Conservation (phyloP, 371 early-diverging fungal genomes). For the Rhizopus arrhizus region DNA sequence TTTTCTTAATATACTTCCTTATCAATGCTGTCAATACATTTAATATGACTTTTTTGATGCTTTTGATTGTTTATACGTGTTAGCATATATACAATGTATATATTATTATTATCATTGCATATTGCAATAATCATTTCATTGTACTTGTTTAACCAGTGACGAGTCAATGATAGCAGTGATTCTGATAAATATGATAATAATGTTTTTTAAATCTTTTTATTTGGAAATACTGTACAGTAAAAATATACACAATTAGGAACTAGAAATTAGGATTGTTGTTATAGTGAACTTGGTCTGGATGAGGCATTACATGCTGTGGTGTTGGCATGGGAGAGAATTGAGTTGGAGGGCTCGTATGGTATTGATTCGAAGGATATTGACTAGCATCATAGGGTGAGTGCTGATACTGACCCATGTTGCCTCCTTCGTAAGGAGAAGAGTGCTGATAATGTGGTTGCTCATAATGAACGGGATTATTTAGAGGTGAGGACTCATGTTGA, state of each 20-base stretch:
- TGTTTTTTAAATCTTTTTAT: no score
- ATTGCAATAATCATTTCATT: no score
- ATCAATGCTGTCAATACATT: no score
- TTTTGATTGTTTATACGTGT: no score
- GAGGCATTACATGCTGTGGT: conserved; percentile 25
- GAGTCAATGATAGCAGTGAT: no score
- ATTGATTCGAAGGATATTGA: conserved; percentile 5
- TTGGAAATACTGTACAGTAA: no score
- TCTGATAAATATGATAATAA: no score
- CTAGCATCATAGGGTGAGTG: conserved; percentile 10
- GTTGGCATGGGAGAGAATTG: conserved; percentile 33
- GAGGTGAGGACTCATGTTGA: conserved; percentile 15
- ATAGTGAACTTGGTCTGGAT: conserved; percentile 28
- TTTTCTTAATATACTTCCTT: no score
- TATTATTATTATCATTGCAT: no score
- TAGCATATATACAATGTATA: no score
- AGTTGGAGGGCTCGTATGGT: conserved; percentile 15
- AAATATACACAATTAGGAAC: background rate
- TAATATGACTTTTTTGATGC: no score
- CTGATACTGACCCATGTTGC: conserved; percentile 1
- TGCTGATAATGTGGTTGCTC: conserved; percentile 2
- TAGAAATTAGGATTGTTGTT: conserved; percentile 7
- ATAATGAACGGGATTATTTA: background rate
- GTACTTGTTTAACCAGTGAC: no score
- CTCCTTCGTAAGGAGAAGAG: background rate